phyloP scores from a whole-genome alignment of 2,329 filamentous ascomycete genomes.

The Aspergillus sp. region DNA sequence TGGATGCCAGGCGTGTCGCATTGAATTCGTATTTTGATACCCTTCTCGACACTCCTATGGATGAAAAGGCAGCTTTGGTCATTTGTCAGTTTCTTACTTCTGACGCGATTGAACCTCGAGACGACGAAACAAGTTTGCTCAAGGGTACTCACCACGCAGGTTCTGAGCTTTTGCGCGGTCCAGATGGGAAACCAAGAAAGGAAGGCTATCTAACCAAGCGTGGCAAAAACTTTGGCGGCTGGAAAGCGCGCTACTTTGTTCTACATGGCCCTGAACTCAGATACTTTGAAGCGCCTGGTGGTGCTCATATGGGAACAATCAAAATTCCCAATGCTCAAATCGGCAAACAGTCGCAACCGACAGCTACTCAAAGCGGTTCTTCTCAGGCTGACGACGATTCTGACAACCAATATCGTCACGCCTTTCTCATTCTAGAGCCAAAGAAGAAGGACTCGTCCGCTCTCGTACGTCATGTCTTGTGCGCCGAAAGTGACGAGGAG shows the following conservation, averaged over 20 bases:
- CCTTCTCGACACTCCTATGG: constrained; percentile 80
- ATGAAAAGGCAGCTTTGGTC: constrained; percentile 74
- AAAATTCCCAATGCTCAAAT: constrained; percentile 91
- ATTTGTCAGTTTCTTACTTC: constrained; percentile 84
- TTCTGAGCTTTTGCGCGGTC: constrained; percentile 49
- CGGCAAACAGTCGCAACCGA: constrained; percentile 79
- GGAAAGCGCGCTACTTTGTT: constrained; percentile 83
- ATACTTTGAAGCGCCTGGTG: constrained; percentile 91
- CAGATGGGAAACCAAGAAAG: constrained; percentile 71
- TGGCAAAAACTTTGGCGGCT: constrained; percentile 98
- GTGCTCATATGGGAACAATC: constrained; percentile 89
- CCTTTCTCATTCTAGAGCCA: constrained; percentile 90
- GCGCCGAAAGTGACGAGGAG: constrained; percentile 91
- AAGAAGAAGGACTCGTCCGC: constrained; percentile 93
- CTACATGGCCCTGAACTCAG: constrained; percentile 74
- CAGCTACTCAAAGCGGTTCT: constrained; percentile 60
- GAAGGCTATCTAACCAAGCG: constrained; percentile 94
- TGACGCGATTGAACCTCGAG: constrained; percentile 61
- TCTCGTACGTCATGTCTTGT: constrained; percentile 89
- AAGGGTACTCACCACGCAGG: constrained; percentile 41
- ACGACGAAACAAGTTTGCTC: constrained; percentile 58
- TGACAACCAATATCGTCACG: constrained; percentile 95
- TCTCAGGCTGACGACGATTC: constrained; percentile 70
- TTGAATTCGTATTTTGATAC: constrained; percentile 85
- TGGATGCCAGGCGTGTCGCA: constrained; percentile 81